Evolutionary conservation across 495 filamentous ascomycete species (phyloP).

Genomic region (Massariosphaeria phaeospora): DNA sequence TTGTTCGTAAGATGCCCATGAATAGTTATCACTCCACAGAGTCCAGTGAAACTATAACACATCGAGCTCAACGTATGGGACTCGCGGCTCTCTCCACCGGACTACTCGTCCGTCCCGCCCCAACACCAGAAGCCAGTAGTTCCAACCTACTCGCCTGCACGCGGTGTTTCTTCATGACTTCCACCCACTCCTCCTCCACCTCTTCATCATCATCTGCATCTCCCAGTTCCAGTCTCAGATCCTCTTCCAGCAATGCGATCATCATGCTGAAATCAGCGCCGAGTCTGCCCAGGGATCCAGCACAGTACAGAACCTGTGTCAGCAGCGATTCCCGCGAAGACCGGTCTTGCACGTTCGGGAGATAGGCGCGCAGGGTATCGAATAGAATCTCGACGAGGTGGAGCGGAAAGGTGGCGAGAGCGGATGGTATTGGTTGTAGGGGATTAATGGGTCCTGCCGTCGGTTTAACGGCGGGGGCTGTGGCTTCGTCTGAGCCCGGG

Average conservation of each 20-base stretch:
- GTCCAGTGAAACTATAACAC: too few species aligned
- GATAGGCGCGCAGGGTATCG: conserved; percentile 70
- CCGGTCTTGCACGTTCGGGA: conserved; percentile 78
- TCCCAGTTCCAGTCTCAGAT: conserved; percentile 34
- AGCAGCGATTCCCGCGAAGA: conserved; percentile 76
- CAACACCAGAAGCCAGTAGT: conserved; percentile 59
- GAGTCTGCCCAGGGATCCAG: conserved; percentile 82
- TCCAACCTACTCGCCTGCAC: conserved; percentile 82
- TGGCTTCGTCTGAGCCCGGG: conserved; percentile 37
- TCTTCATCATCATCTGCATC: conserved; percentile 45
- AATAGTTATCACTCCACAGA: too few species aligned
- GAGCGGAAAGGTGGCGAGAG: conserved; percentile 77
- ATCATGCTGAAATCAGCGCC: conserved; percentile 92
- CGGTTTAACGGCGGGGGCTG: conserved; percentile 36
- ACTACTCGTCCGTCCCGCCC: conserved; percentile 21
- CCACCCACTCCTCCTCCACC: conserved; percentile 71
- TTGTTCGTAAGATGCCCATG: too few species aligned
- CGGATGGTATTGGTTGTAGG: conserved; percentile 65
- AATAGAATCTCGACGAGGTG: conserved; percentile 79
- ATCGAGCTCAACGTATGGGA: conserved; percentile 6
- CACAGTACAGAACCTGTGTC: conserved; percentile 93
- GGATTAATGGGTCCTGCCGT: conserved; percentile 46
- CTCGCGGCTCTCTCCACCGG: conserved; percentile 10
- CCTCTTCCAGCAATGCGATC: conserved; percentile 61
- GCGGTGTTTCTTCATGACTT: conserved; percentile 83